These are phyloP conservation scores for Teratosphaeriaceae sp. DNA, from an alignment of 2,329 filamentous ascomycete genomes.

Conservation along the genomic window DNA sequence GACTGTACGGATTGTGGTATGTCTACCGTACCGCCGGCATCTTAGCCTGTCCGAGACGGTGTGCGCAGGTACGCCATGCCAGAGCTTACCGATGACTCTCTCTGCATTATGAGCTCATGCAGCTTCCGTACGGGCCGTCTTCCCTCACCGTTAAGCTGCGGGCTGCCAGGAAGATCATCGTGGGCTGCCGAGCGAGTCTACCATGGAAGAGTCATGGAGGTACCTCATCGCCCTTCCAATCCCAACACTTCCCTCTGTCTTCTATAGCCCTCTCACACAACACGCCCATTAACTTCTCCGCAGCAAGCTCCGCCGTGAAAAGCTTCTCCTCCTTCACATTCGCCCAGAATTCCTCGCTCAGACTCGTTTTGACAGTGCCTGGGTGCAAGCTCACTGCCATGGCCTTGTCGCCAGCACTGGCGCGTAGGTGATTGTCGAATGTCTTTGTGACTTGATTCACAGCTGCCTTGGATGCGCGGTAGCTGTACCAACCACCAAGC, in stretches of 20 bases:
- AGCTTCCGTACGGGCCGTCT: too few relatives aligned
- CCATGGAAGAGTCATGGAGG: constrained; percentile 49
- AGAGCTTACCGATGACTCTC: too few relatives aligned
- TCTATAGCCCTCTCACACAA: constrained; percentile 41
- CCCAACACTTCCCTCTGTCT: constrained; percentile 59
- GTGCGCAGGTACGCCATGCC: too few relatives aligned
- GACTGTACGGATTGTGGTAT: too few relatives aligned
- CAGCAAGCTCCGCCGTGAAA: constrained; percentile 61
- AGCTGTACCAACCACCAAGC: constrained; percentile 75
- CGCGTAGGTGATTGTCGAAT: constrained; percentile 60
- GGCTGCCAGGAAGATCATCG: too few relatives aligned
- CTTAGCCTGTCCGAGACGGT: too few relatives aligned
- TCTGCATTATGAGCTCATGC: too few relatives aligned
- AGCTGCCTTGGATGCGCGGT: constrained; percentile 68
- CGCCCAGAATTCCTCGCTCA: constrained; percentile 67
- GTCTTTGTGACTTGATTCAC: constrained; percentile 66
- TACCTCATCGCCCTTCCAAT: constrained; percentile 62
- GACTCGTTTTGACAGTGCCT: constrained; percentile 69
- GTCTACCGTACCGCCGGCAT: too few relatives aligned
- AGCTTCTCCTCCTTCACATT: constrained; percentile 56
- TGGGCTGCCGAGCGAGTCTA: too few relatives aligned
- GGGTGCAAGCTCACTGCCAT: constrained; percentile 68
- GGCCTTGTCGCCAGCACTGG: constrained; percentile 54
- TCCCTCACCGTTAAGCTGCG: too few relatives aligned
- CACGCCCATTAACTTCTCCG: constrained; percentile 57